Conservation (phyloP, 1,284 basidiomycete species). For the Afroboletus lepidellus region DNA sequence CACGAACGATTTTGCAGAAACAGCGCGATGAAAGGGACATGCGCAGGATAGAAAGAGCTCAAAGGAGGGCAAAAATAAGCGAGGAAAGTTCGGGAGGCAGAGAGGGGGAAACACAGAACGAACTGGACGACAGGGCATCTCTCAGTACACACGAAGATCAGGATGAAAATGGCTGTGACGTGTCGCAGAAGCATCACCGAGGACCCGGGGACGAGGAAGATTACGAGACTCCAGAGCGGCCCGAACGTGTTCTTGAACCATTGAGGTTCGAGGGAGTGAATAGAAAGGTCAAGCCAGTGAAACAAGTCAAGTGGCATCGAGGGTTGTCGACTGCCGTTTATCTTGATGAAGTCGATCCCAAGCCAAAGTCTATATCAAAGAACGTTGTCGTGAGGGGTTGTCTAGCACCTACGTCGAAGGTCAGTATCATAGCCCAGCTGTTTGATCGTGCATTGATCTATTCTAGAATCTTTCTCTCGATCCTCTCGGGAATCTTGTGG, state of each 20-base stretch:
- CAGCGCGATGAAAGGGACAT: conserved; percentile 66
- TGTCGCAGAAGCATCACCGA: conserved; percentile 46
- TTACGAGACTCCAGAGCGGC: conserved; percentile 61
- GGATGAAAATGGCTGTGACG: conserved; percentile 34
- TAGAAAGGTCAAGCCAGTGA: conserved; percentile 41
- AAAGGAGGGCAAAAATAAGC: conserved; percentile 53
- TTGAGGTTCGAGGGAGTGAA: conserved; percentile 37
- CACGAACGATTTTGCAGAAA: conserved; percentile 68
- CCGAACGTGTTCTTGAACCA: conserved; percentile 39
- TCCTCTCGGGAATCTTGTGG: conserved; percentile 69
- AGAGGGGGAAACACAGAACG: conserved; percentile 31
- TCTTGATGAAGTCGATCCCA: conserved; percentile 58
- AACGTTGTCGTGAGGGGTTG: conserved; percentile 58
- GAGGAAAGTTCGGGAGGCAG: conserved; percentile 34
- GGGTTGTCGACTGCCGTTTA: conserved; percentile 61
- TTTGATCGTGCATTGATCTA: conserved; percentile 3
- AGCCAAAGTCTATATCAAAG: conserved; percentile 43
- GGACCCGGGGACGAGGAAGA: conserved; percentile 83
- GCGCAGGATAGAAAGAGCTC: conserved; percentile 64
- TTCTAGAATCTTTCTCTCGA: conserved; percentile 66
- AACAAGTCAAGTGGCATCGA: conserved; percentile 78
- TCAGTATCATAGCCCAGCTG: conserved; percentile 28
- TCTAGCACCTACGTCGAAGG: conserved; percentile 65
- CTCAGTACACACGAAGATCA: conserved; percentile 30
- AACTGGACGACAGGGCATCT: conserved; percentile 20